Evolutionary conservation across 2,329 filamentous ascomycete species (phyloP).

Genomic region (Hymenoscyphus infarciens): DNA sequence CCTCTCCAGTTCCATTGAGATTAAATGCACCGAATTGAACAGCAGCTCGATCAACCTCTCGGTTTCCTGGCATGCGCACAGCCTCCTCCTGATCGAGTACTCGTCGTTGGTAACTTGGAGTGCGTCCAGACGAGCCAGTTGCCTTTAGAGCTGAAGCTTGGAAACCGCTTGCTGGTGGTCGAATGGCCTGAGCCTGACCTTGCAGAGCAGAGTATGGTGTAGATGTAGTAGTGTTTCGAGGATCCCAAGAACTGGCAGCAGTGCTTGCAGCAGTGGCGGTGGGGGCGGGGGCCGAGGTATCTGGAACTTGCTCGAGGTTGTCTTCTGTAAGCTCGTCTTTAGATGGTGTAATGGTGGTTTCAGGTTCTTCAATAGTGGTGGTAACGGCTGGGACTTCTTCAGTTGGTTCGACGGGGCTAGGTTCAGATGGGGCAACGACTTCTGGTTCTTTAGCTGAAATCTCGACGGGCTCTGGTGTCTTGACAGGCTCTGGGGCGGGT

Average conservation of each 20-base stretch:
- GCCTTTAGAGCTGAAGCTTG: slow-evolving; percentile 81
- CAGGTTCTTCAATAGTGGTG: slow-evolving; percentile 31
- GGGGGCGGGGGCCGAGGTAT: slow-evolving; percentile 71
- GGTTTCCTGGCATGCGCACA: slow-evolving; percentile 96
- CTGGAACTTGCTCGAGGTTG: slow-evolving; percentile 87
- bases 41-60: slow-evolving; percentile 85
- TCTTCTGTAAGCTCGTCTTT: slow-evolving; percentile 84
- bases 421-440: slow-evolving; percentile 32
- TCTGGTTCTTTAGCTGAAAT: slow-evolving; percentile 40
- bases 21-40: slow-evolving; percentile 97
- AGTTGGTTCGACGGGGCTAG: slow-evolving; percentile 39
- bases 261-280: slow-evolving; percentile 88
- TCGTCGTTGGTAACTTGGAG: slow-evolving; percentile 78
- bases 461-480: slow-evolving; percentile 46
- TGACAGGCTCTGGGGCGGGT: slow-evolving; percentile 31
- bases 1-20: slow-evolving; percentile 70
- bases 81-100: slow-evolving; percentile 94
- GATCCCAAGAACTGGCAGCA: slow-evolving; percentile 79
- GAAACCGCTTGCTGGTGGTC: slow-evolving; percentile 65
- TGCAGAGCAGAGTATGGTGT: slow-evolving; percentile 63
- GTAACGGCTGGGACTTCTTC: slow-evolving; percentile 31
- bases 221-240: slow-evolving; percentile 58
- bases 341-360: slow-evolving; percentile 60
- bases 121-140: slow-evolving; percentile 58
- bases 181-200: slow-evolving; percentile 47